Evolutionary conservation across 192 early-diverging fungal genomes (phyloP).

Genomic region (Oehlia diaphana): DNA sequence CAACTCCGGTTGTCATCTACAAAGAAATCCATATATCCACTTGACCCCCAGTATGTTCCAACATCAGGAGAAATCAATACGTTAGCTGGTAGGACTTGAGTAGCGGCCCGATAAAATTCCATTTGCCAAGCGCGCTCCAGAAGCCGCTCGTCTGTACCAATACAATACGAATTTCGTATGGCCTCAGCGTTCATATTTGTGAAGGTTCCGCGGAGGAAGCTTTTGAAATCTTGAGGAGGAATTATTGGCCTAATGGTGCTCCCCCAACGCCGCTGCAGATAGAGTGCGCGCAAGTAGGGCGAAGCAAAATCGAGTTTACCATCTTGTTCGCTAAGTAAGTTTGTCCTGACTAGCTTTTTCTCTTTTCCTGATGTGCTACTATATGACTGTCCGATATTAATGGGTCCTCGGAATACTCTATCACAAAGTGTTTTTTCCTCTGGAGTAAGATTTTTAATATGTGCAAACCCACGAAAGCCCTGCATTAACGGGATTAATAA

Average conservation of each 20-base stretch:
- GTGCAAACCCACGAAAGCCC: too few relatives aligned
- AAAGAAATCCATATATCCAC: constrained; percentile 18
- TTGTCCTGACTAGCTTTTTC: too few relatives aligned
- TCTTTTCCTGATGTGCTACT: too few relatives aligned
- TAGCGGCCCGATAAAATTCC: constrained; percentile 29
- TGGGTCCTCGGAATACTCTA: too few relatives aligned
- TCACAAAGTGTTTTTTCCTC: too few relatives aligned
- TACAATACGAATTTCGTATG: neutral
- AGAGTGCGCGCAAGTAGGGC: constrained; percentile 7
- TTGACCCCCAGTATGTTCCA: neutral
- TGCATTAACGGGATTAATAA: constrained; percentile 7
- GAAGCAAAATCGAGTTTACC: constrained; percentile 17
- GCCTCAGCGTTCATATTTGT: constrained; percentile 5
- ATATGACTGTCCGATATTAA: too few relatives aligned
- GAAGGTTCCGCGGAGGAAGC: constrained; percentile 6
- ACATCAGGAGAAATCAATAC: neutral
- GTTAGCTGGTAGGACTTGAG: neutral
- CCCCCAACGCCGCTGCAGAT: constrained; percentile 12
- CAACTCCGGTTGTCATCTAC: constrained; percentile 8
- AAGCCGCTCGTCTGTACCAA: constrained; percentile 8
- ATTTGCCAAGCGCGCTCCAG: constrained; percentile 28
- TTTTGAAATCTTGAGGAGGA: constrained; percentile 11
- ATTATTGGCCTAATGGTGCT: neutral
- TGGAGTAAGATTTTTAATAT: too few relatives aligned
- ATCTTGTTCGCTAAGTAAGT: neutral